Evolutionary conservation across 805 yeast genomes (phyloP).

Genomic region (Kluyveromyces wickerhamii): DNA sequence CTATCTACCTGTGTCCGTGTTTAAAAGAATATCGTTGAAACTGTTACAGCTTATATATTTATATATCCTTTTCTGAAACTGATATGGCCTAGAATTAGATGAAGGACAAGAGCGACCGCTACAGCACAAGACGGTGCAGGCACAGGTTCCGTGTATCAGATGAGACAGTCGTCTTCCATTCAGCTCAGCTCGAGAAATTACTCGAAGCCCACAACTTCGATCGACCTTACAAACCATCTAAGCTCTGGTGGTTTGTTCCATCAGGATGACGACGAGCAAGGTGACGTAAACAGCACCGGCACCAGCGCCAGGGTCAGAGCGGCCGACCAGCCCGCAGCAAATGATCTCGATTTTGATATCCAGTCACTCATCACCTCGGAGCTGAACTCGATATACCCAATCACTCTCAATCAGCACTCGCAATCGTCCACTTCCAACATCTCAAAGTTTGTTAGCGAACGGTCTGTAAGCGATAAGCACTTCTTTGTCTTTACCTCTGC

Average conservation of each 20-base stretch:
- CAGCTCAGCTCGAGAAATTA: not conserved
- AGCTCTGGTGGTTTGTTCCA: not conserved
- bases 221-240: conserved; percentile 7
- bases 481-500: conserved; percentile 75
- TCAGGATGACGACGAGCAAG: not conserved
- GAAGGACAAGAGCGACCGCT: no score
- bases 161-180: not conserved
- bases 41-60: no score
- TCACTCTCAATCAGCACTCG: conserved; percentile 1
- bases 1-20: no score
- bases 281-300: not conserved
- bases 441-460: conserved; percentile 17
- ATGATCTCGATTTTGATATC: conserved; percentile 2
- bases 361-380: conserved; percentile 4
- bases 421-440: not conserved
- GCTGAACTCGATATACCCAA: conserved; percentile 3
- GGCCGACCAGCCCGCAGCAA: not conserved
- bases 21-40: no score
- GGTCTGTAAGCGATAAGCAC: conserved; percentile 43
- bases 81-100: no score
- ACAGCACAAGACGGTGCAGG: no score
- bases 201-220: conserved; percentile 14
- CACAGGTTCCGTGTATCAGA: no score
- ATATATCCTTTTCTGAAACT: no score
- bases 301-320: not conserved